Evolutionary conservation across 208 protist species (phyloP).

Genomic region (Acanthamoeba royreba): DNA sequence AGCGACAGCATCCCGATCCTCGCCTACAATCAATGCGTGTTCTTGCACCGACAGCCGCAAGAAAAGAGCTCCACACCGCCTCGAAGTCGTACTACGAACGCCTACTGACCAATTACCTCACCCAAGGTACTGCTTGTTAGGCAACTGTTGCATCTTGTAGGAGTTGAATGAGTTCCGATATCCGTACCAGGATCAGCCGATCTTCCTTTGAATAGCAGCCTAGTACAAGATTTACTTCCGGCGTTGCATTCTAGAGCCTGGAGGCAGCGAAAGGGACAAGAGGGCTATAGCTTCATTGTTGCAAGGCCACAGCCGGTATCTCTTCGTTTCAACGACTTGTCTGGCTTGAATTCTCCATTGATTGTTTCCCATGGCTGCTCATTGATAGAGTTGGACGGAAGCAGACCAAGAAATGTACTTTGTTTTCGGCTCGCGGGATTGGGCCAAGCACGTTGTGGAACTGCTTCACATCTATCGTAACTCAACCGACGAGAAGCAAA

Average conservation of each 20-base stretch:
- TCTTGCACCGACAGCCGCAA: background rate
- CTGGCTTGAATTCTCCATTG: too few relatives aligned
- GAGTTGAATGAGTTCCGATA: too few relatives aligned
- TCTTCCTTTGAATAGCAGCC: background rate
- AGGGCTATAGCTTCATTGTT: background rate
- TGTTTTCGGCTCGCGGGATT: background rate
- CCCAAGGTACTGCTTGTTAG: conserved; percentile 21
- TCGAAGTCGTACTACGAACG: background rate
- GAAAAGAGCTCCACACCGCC: background rate
- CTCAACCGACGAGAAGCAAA: background rate
- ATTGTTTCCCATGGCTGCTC: too few relatives aligned
- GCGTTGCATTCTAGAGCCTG: background rate
- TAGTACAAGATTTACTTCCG: background rate
- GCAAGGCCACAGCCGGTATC: background rate
- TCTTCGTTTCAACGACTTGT: background rate
- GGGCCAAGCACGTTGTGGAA: background rate
- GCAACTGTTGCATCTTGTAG: too few relatives aligned
- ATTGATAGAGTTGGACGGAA: background rate
- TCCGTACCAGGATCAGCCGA: background rate
- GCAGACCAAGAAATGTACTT: background rate
- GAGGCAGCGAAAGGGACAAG: background rate
- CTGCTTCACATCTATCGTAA: background rate
- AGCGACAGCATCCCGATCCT: conserved; percentile 13
- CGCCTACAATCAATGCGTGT: background rate
- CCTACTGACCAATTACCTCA: background rate